Evolutionary conservation across 306 rosid genomes (phyloP).

Genomic region (Trifolium pratense): DNA sequence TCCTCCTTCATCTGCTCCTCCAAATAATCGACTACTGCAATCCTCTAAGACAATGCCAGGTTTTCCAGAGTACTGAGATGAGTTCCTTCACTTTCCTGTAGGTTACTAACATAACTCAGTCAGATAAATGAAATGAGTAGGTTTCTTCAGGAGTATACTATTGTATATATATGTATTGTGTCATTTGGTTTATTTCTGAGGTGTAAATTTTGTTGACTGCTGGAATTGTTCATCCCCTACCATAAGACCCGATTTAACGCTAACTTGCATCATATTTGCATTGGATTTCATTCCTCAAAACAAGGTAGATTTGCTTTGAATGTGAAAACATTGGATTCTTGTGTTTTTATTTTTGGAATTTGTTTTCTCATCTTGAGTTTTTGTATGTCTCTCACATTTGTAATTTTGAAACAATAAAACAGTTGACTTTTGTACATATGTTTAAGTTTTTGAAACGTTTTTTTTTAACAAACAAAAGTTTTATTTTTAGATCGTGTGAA

Average conservation of each 20-base stretch:
- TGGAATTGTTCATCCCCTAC: background rate
- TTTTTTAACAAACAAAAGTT: no score
- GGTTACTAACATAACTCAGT: background rate
- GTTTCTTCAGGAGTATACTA: conserved; percentile 9
- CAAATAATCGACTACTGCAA: conserved; percentile 49
- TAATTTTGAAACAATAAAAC: background rate
- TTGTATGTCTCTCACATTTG: background rate
- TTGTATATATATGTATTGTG: conserved; percentile 11
- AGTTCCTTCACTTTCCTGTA: background rate
- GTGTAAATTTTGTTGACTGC: background rate
- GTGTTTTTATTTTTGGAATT: background rate
- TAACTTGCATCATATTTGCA: background rate
- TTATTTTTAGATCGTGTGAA: background rate
- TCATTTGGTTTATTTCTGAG: conserved; percentile 24
- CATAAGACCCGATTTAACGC: background rate
- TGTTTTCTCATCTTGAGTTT: background rate
- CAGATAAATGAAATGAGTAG: background rate
- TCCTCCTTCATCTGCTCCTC: conserved; percentile 51
- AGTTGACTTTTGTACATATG: background rate
- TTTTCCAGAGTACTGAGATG: conserved; percentile 39
- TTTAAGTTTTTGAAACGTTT: background rate
- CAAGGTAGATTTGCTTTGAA: no score
- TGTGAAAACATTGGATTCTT: background rate
- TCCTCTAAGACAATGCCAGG: conserved; percentile 54
- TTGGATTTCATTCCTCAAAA: no score